These are phyloP conservation scores for Debaryomyces prosopidis DNA, from an alignment of 805 yeast species.

Conservation along the genomic window DNA sequence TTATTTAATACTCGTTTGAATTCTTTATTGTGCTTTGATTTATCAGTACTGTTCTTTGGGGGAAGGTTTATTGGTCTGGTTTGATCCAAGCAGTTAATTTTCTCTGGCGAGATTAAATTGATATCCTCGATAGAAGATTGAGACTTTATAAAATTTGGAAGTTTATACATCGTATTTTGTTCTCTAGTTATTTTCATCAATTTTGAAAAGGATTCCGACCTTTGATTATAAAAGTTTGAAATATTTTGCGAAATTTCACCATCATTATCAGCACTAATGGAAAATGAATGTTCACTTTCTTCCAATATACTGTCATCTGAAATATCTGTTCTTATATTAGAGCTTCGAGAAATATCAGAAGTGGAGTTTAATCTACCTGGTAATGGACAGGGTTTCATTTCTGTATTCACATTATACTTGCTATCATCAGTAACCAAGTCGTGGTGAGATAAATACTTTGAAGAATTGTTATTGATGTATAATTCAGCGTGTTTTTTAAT, in stretches of 20 bases:
- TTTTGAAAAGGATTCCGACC: conserved; percentile 35
- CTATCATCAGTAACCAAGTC: conserved; percentile 26
- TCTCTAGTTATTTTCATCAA: conserved; percentile 33
- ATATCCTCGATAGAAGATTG: conserved; percentile 57
- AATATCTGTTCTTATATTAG: conserved; percentile 3
- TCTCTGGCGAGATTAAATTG: conserved; percentile 59
- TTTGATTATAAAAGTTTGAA: conserved; percentile 34
- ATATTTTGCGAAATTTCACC: conserved; percentile 36
- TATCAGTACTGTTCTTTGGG: conserved; percentile 58
- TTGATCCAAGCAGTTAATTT: conserved; percentile 52
- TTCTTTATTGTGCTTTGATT: conserved; percentile 55
- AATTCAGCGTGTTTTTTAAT: conserved; percentile 36
- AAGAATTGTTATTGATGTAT: conserved; percentile 18
- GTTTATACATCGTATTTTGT: conserved; percentile 31
- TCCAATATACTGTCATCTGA: conserved; percentile 16
- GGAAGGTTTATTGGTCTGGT: conserved; percentile 75
- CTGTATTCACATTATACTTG: conserved; percentile 23
- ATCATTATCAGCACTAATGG: conserved; percentile 25
- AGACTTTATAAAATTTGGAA: conserved; percentile 39
- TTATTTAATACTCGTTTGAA: conserved; percentile 46
- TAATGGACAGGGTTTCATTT: conserved; percentile 28
- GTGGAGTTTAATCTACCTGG: conserved; percentile 25
- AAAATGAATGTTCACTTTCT: conserved; percentile 14
- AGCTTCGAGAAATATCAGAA: conserved; percentile 6
- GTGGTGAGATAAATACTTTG: conserved; percentile 21